Percentiles rank a stretch among this genome's conserved stretches.
Evolutionary conservation across 2,329 filamentous ascomycete species (phyloP).

Genomic region (Bretziella fagacearum): DNA sequence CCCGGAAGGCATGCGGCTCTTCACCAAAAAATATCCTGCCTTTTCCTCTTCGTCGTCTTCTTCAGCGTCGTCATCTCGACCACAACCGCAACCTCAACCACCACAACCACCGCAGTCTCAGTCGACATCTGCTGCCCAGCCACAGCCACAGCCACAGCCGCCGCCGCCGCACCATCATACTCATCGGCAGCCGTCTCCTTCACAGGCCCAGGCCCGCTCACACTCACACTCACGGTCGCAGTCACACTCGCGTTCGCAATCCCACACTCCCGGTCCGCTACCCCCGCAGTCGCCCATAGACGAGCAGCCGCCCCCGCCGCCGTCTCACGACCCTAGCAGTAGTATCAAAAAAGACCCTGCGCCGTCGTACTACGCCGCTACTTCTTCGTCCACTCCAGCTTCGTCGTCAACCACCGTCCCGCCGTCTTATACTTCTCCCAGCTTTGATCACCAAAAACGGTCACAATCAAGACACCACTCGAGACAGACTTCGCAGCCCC

Average conservation of each 20-base stretch:
- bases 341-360: constrained; percentile 2
- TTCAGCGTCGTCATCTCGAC: constrained; percentile 9
- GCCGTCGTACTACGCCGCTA: constrained; percentile 5
- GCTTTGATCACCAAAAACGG: constrained; percentile 5
- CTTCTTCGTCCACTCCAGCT: not conserved
- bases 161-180: not conserved
- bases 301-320: constrained; percentile 1
- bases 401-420: constrained; percentile 2
- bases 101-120: not conserved
- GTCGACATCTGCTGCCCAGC: constrained; percentile 1
- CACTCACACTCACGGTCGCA: constrained; percentile 6
- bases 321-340: constrained; percentile 3
- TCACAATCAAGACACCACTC: constrained; percentile 10
- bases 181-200: constrained; percentile 4
- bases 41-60: constrained; percentile 14
- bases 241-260: constrained; percentile 3
- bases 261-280: constrained; percentile 2
- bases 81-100: constrained; percentile 3
- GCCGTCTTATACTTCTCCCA: constrained; percentile 1
- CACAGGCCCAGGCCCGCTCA: constrained; percentile 1
- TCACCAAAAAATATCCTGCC: constrained; percentile 12
- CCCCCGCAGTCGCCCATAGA: constrained; percentile 6
- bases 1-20: constrained; percentile 15
- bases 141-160: not conserved
- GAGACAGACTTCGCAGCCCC: constrained; percentile 11